phyloP scores from a whole-genome alignment of 768 basidiomycete species.

The Lactifluus piperatus region DNA sequence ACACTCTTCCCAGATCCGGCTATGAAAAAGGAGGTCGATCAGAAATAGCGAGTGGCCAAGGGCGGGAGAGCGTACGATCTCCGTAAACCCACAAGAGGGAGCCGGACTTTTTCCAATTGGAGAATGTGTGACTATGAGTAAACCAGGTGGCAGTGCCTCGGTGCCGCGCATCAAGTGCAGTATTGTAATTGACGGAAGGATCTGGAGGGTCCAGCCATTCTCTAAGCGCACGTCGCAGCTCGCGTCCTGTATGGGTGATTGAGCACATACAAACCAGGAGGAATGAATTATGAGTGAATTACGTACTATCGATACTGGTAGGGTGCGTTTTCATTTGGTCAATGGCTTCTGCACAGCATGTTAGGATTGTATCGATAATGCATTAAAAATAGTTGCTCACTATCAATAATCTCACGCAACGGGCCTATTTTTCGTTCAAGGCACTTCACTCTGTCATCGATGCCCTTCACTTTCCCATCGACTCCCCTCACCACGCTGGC shows the following conservation, averaged over 20 bases:
- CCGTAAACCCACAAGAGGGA: background rate
- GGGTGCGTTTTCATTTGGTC: background rate
- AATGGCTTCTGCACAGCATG: background rate
- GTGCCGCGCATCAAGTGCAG: background rate
- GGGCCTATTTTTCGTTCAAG: background rate
- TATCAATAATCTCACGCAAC: background rate
- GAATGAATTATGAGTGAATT: too few species aligned
- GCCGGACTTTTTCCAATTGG: background rate
- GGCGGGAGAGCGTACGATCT: background rate
- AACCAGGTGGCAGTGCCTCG: background rate
- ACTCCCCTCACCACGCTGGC: too few species aligned
- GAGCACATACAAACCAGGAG: background rate
- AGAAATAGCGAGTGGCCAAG: background rate
- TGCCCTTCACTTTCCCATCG: background rate
- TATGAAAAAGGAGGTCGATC: background rate
- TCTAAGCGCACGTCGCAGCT: background rate
- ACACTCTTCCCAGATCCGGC: constrained; percentile 7
- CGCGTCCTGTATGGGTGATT: background rate
- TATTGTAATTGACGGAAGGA: background rate
- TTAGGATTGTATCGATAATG: background rate
- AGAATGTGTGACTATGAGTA: background rate
- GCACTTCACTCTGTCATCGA: background rate
- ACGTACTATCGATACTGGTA: background rate
- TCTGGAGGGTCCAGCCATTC: background rate
- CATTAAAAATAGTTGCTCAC: background rate